A percentile compares a stretch with the other conserved stretches of the same genome.
Conservation (phyloP, 1,284 basidiomycete species). For the Uromyces viciae-fabae region DNA sequence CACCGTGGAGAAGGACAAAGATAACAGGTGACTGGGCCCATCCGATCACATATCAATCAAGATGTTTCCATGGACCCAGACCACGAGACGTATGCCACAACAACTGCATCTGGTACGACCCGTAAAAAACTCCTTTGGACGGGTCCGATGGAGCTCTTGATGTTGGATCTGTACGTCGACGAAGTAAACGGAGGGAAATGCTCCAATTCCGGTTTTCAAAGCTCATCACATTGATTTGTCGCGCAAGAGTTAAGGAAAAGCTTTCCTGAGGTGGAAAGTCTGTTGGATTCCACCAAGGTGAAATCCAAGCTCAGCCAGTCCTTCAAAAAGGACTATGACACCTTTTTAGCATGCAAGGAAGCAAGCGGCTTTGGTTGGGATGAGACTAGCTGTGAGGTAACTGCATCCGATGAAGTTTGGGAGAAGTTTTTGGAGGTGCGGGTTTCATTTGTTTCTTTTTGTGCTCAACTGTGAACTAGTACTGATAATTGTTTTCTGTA, state of each 20-base stretch:
- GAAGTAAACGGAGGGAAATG: neutral
- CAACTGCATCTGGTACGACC: neutral
- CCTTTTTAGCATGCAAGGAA: neutral
- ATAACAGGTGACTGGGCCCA: too few species aligned
- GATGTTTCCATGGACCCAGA: too few species aligned
- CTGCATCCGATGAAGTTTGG: neutral
- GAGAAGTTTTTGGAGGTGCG: neutral
- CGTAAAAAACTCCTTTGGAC: neutral
- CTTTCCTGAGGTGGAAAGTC: neutral
- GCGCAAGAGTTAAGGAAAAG: neutral
- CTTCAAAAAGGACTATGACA: neutral
- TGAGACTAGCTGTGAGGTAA: neutral
- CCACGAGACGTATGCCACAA: too few species aligned
- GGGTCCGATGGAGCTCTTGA: neutral
- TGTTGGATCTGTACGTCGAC: neutral
- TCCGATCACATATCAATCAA: too few species aligned
- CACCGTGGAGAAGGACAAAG: too few species aligned
- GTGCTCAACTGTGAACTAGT: neutral
- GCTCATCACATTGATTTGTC: neutral
- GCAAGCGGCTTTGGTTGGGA: slow-evolving; percentile 7
- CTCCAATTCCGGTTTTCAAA: neutral
- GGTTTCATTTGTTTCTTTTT: neutral
- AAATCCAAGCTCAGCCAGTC: slow-evolving; percentile 2
- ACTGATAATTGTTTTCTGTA: neutral
- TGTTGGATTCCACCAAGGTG: neutral